Evolutionary conservation across 176 grass and related monocot species (phyloP).

Genomic region (Oryza longistaminata): DNA sequence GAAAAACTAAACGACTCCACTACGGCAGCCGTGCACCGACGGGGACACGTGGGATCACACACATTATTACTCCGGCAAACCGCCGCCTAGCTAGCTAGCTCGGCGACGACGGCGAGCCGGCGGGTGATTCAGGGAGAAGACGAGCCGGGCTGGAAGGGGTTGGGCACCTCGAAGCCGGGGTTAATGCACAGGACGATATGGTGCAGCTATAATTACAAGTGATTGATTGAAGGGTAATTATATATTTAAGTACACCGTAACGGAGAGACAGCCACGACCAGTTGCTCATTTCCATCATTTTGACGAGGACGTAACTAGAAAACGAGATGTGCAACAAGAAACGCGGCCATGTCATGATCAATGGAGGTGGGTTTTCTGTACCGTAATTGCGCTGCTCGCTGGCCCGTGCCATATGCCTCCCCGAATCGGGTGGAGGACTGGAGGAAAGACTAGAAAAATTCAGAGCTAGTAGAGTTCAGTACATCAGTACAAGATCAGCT

Average conservation of each 20-base stretch:
- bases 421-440: too few relatives aligned
- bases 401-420: not conserved
- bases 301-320: not conserved
- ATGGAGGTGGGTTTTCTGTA: not conserved
- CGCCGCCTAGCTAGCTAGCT: not conserved
- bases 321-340: not conserved
- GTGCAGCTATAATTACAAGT: not conserved
- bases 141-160: constrained; percentile 56
- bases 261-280: not conserved
- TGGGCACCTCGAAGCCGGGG: constrained; percentile 84
- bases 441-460: not conserved
- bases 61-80: constrained; percentile 25
- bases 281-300: not conserved
- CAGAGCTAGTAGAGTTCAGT: not conserved
- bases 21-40: not conserved
- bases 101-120: not conserved
- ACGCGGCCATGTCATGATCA: not conserved
- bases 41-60: not conserved
- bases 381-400: not conserved
- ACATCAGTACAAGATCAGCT: not conserved
- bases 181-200: constrained; percentile 8
- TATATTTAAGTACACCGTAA: too few relatives aligned
- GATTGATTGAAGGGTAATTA: not conserved
- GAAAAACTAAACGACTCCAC: not conserved
- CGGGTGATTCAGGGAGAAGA: constrained; percentile 28